These are phyloP conservation scores for Fonsecaea pugnacius DNA, from an alignment of 2,329 filamentous ascomycete genomes.

Conservation along the genomic window DNA sequence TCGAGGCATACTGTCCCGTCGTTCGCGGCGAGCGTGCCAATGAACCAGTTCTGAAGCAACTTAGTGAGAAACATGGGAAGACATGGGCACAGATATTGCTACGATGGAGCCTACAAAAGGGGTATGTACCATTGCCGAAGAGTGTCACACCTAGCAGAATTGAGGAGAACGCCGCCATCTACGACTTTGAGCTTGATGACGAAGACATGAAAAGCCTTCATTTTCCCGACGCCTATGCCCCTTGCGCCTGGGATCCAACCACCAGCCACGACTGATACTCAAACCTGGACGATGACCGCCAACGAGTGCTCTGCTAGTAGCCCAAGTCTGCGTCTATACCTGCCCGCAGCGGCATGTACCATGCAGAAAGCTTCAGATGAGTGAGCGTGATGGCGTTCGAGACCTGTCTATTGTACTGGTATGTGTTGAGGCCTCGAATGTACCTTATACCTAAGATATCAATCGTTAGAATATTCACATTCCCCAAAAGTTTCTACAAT, in stretches of 20 bases:
- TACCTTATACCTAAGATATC: no score
- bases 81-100: constrained; percentile 63
- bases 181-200: constrained; percentile 63
- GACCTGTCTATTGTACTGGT: no score
- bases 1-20: constrained; percentile 61
- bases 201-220: constrained; percentile 63
- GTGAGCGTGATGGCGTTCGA: no score
- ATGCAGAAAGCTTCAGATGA: no score
- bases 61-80: constrained; percentile 63
- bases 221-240: constrained; percentile 58
- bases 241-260: constrained; percentile 64
- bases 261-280: constrained; percentile 30
- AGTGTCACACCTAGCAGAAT: constrained; percentile 65
- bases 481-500: no score
- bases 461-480: no score
- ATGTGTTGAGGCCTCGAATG: no score
- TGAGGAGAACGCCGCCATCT: constrained; percentile 63
- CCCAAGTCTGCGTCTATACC: no score
- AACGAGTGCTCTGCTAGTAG: no score
- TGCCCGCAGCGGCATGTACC: no score
- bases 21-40: constrained; percentile 54
- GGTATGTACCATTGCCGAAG: constrained; percentile 66
- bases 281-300: neutral
- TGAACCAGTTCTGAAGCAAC: constrained; percentile 56
- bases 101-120: constrained; percentile 66